Conservation (phyloP, 176 grass and related monocot species). For the Aegilops umbellulata region DNA sequence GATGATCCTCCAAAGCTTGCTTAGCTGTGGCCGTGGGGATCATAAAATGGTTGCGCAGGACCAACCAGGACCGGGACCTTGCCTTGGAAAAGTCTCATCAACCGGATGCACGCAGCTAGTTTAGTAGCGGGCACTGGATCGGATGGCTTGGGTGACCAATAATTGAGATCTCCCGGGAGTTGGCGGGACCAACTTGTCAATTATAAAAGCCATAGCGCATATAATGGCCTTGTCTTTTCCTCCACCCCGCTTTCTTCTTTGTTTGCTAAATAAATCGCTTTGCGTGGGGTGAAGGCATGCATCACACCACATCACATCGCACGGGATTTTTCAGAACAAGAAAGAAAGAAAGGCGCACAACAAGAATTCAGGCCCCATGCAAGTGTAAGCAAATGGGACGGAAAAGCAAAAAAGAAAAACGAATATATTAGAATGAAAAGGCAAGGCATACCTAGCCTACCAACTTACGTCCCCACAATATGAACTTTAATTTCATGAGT, state of each 20-base stretch:
- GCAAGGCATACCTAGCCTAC: background rate
- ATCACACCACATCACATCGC: background rate
- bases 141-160: background rate
- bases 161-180: background rate
- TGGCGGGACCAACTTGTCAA: background rate
- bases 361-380: background rate
- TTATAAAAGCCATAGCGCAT: background rate
- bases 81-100: background rate
- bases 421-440: background rate
- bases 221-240: conserved; percentile 14
- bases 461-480: background rate
- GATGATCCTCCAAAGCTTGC: background rate
- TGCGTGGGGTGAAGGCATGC: conserved; percentile 7
- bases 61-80: background rate
- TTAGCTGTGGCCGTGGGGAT: background rate
- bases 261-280: background rate
- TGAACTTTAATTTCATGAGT: background rate
- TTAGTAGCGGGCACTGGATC: background rate
- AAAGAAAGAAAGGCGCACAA: background rate
- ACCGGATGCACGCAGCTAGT: background rate
- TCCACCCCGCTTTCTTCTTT: background rate
- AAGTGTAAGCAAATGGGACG: background rate
- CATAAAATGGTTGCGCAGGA: background rate
- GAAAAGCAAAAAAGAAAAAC: no score
- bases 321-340: background rate